Conservation (phyloP, 345 rosid species). For the Eucalyptus marginata region DNA sequence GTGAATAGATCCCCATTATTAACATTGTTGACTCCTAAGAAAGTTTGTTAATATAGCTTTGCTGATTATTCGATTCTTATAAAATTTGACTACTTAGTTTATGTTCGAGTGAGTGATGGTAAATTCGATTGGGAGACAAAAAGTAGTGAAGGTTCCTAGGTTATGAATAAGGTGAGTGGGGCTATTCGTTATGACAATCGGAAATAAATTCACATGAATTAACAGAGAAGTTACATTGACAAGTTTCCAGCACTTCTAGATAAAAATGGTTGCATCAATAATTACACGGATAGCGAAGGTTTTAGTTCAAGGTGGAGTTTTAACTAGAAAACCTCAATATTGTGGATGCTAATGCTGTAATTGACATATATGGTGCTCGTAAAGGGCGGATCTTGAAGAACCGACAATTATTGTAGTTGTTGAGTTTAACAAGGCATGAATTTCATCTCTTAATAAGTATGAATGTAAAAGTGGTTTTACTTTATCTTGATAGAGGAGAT, state of each 20-base stretch:
- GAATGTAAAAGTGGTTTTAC: neutral
- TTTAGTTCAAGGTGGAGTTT: neutral
- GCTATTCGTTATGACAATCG: fast-evolving
- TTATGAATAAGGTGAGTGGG: neutral
- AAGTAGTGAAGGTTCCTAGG: neutral
- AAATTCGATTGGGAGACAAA: neutral
- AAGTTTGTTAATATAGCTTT: neutral
- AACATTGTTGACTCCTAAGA: neutral
- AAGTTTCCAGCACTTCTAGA: neutral
- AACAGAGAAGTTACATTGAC: neutral
- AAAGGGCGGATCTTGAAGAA: fast-evolving
- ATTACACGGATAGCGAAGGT: neutral
- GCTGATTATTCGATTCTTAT: fast-evolving
- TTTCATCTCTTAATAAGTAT: neutral
- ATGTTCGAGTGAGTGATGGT: fast-evolving
- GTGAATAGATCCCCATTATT: neutral
- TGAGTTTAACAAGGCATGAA: neutral
- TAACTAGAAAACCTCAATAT: neutral
- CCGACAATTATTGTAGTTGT: neutral
- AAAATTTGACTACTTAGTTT: neutral
- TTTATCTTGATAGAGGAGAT: neutral
- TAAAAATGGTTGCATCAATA: neutral
- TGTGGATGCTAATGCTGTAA: neutral
- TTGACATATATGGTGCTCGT: neutral
- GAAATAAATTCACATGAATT: neutral